phyloP scores from a whole-genome alignment of 75 land plant genomes.

The Pinus albicaulis region DNA sequence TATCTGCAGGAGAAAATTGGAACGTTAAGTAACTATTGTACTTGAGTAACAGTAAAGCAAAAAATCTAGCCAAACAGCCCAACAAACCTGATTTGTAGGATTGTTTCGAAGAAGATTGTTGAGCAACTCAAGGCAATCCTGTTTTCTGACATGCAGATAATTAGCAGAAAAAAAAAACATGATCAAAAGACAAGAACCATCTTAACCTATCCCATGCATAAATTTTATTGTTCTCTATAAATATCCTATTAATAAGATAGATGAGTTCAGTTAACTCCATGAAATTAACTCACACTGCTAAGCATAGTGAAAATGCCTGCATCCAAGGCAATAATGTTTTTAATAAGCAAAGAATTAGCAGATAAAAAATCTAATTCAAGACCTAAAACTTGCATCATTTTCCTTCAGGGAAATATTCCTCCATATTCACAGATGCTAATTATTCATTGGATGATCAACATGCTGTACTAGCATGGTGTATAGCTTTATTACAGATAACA shows the following conservation, averaged over 20 bases:
- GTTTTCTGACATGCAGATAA: conserved; percentile 12
- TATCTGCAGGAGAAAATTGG: conserved; percentile 33
- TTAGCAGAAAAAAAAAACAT: neutral
- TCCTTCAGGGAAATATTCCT: no score
- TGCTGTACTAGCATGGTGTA: no score
- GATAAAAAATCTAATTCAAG: no score
- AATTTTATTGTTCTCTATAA: neutral
- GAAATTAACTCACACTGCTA: neutral
- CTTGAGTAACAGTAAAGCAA: neutral
- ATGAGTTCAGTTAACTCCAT: neutral
- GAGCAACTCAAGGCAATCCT: conserved; percentile 97
- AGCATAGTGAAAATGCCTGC: no score
- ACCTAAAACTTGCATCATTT: no score
- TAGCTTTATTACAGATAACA: no score
- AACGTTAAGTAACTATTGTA: neutral
- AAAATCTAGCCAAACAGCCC: neutral
- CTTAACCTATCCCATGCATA: neutral
- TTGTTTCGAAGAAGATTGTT: conserved; percentile 90
- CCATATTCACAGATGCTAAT: no score
- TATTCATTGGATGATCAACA: no score
- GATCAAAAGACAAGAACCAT: neutral
- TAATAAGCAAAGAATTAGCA: no score
- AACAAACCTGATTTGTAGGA: conserved; percentile 90
- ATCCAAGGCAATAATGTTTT: no score
- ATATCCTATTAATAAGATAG: neutral